These are phyloP conservation scores for Trypethelium eluteriae DNA, from an alignment of 495 filamentous ascomycete species.

Conservation along the genomic window DNA sequence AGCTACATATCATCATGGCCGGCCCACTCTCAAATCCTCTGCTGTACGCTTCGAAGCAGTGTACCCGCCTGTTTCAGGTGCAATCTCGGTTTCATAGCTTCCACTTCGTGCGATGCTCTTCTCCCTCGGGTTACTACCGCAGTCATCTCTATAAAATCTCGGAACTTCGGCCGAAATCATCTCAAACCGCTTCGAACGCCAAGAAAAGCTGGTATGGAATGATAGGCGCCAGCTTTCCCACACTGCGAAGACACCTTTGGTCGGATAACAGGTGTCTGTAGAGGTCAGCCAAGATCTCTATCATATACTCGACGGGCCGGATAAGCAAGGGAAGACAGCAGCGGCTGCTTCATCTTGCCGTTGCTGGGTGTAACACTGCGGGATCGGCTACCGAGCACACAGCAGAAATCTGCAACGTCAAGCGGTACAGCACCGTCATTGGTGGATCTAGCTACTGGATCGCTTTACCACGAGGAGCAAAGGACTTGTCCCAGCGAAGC, in stretches of 20 bases:
- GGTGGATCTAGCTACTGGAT: neutral
- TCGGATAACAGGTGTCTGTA: too few relatives aligned
- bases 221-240: too few relatives aligned
- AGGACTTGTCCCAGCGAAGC: neutral
- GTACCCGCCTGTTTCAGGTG: neutral
- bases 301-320: neutral
- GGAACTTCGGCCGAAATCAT: too few relatives aligned
- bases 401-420: neutral
- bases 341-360: neutral
- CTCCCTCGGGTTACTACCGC: too few relatives aligned
- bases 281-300: neutral
- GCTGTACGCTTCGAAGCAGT: neutral
- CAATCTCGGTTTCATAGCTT: neutral
- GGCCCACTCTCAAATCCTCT: neutral
- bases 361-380: neutral
- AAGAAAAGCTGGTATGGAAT: too few relatives aligned
- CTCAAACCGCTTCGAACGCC: too few relatives aligned
- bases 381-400: neutral
- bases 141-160: too few relatives aligned
- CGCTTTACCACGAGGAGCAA: constrained; percentile 3
- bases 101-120: too few relatives aligned
- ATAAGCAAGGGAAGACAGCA: neutral
- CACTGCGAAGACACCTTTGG: too few relatives aligned
- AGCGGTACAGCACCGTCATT: neutral
- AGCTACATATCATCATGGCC: neutral